Evolutionary conservation across 2,329 filamentous ascomycete genomes (phyloP).

Genomic region (Sarocladium strictum): DNA sequence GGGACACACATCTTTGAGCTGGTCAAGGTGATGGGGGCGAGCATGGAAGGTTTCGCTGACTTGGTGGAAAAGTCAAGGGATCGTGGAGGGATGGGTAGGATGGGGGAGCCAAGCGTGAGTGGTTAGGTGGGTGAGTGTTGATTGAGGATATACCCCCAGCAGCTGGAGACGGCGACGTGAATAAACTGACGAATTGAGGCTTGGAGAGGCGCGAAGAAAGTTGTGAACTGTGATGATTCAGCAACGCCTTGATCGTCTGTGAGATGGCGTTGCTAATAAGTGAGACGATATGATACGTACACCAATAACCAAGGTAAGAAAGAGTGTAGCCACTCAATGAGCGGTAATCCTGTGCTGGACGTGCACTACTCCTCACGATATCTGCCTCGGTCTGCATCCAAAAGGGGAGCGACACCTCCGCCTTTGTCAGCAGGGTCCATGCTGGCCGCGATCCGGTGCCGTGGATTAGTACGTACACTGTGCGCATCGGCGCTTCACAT

Average conservation of each 20-base stretch:
- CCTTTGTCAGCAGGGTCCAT: too few species aligned
- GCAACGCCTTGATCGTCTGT: neutral
- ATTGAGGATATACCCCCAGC: conserved; percentile 7
- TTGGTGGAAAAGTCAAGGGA: conserved; percentile 49
- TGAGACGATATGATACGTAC: neutral
- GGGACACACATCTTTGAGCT: conserved; percentile 56
- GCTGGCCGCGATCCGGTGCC: too few species aligned
- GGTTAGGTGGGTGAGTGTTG: neutral
- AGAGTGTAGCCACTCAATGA: too few species aligned
- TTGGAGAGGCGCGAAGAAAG: neutral
- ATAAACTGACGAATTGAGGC: neutral
- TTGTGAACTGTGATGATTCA: conserved; percentile 1
- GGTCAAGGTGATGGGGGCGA: conserved; percentile 51
- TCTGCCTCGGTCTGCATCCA: too few species aligned
- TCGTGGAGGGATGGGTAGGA: neutral
- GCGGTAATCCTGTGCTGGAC: too few species aligned
- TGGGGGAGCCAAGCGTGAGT: neutral
- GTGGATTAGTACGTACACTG: too few species aligned
- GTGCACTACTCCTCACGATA: too few species aligned
- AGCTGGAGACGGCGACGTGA: neutral
- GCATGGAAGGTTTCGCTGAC: conserved; percentile 51
- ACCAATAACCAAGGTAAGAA: neutral
- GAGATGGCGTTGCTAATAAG: neutral
- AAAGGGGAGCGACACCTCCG: too few species aligned
- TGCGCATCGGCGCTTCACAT: too few species aligned